Percentiles rank a stretch among this genome's conserved stretches.
phyloP scores from a whole-genome alignment of 768 basidiomycete species.

The Ramaria sp. region DNA sequence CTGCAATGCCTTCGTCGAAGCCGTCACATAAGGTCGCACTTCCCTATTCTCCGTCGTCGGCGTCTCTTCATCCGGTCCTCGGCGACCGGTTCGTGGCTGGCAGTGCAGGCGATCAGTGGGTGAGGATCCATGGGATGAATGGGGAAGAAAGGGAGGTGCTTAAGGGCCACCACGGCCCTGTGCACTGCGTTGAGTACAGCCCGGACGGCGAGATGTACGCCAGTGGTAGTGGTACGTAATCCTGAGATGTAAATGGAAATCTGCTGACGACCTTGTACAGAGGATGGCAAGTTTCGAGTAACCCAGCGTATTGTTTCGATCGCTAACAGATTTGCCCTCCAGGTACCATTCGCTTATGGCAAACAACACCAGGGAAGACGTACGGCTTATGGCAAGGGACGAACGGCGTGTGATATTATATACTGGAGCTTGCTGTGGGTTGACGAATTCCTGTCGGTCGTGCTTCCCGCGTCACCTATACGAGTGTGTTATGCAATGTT shows the following conservation, averaged over 20 bases:
- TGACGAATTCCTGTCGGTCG: neutral
- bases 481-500: neutral
- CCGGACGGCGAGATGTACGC: slow-evolving; percentile 98
- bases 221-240: slow-evolving; percentile 80
- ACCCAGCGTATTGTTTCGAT: neutral
- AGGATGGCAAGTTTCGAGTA: slow-evolving; percentile 50
- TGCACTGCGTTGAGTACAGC: slow-evolving; percentile 87
- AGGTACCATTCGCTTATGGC: slow-evolving; percentile 96
- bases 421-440: neutral
- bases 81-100: slow-evolving; percentile 92
- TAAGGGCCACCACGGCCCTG: slow-evolving; percentile 96
- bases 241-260: slow-evolving; percentile 5
- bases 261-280: slow-evolving; percentile 24
- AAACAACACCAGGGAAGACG: slow-evolving; percentile 85
- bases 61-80: slow-evolving; percentile 83
- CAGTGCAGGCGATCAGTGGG: slow-evolving; percentile 88
- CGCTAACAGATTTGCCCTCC: neutral
- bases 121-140: slow-evolving; percentile 82
- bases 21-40: slow-evolving; percentile 70
- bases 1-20: slow-evolving; percentile 49
- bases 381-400: slow-evolving; percentile 85
- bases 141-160: slow-evolving; percentile 86
- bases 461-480: neutral
- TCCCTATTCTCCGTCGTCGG: slow-evolving; percentile 83
- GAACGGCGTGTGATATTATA: slow-evolving; percentile 5